Evolutionary conservation across 2,329 filamentous ascomycete genomes (phyloP), one percentile per base, ranked within the genome.

Genomic region (Pezicula radicicola): DNA sequence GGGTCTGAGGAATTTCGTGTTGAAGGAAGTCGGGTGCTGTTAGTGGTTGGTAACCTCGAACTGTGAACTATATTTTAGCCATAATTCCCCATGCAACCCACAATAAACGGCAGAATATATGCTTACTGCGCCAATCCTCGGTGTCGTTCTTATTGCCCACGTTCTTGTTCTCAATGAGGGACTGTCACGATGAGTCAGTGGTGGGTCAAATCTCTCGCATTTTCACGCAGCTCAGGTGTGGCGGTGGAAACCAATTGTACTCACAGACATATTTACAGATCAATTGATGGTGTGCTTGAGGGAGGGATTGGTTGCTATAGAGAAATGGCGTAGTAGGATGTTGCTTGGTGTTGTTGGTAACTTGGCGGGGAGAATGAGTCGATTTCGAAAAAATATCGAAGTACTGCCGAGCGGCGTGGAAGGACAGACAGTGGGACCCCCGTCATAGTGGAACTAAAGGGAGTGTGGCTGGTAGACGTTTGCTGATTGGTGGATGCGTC

Each of bases 1-100:
- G 35, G 1, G 69, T 70, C 60, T 83, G 79, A 33, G 80, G 75
- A 65, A 99, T 93, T 71, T 97, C 92, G 78, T 93, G 88, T 72
- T 97, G 93, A 55, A 99, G 90, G 58, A 99, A 85, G 66, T 96
- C 90, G 56, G 94, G 94, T 6, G 94, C 86, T 13, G 91, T 97
- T 60, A 99, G 78, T 64, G 90, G 93, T 70, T 96, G 96, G 80
- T 95, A 93, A 63, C 93, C 93, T 57, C 88, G 87, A 71, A 91
- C 87, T 90, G 58, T 48, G 46, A 30, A 53, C 58, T 42, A 60
- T 65, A 64, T 48, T 66, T 63, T 54, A 53, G 55, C 19, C 43
- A 48, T n/a, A 9, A 10, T 35, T 35, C 28, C 16, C 18, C 9
- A 39, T 42, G 16, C 27, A 44, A 30, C 21, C 50, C 36, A 47